phyloP scores from a whole-genome alignment of 768 basidiomycete genomes.

The Suillus plorans region DNA sequence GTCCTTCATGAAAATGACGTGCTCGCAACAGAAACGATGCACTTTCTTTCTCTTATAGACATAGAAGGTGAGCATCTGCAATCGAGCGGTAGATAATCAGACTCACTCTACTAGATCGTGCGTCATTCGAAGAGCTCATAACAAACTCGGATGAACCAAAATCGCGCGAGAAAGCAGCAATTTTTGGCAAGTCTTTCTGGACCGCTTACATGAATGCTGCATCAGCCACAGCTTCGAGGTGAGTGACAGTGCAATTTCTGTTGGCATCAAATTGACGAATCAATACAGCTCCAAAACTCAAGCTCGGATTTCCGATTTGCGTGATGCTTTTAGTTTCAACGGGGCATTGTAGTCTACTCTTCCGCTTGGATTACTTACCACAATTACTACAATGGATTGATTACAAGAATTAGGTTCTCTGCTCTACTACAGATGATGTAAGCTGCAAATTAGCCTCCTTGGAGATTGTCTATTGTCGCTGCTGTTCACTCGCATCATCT shows the following conservation, averaged over 20 bases:
- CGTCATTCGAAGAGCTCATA: neutral
- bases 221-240: neutral
- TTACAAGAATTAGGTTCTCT: neutral
- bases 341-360: neutral
- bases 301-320: slow-evolving; percentile 1
- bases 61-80: neutral
- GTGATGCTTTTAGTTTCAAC: neutral
- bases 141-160: slow-evolving; percentile 1
- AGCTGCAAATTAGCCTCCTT: neutral
- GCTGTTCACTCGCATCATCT: neutral
- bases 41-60: neutral
- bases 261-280: neutral
- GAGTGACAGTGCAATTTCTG: neutral
- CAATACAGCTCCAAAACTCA: neutral
- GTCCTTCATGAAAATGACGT: neutral
- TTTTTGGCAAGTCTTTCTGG: slow-evolving; percentile 1
- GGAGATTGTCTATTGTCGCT: neutral
- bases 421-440: neutral
- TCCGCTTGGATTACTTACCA: neutral
- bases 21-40: neutral
- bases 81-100: neutral
- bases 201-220: neutral
- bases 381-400: neutral
- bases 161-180: neutral
- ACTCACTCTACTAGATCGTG: neutral